Evolutionary conservation across 352 stramenopile genomes (phyloP), one percentile per base, ranked within the genome.

Genomic region (Pythium insidiosum): DNA sequence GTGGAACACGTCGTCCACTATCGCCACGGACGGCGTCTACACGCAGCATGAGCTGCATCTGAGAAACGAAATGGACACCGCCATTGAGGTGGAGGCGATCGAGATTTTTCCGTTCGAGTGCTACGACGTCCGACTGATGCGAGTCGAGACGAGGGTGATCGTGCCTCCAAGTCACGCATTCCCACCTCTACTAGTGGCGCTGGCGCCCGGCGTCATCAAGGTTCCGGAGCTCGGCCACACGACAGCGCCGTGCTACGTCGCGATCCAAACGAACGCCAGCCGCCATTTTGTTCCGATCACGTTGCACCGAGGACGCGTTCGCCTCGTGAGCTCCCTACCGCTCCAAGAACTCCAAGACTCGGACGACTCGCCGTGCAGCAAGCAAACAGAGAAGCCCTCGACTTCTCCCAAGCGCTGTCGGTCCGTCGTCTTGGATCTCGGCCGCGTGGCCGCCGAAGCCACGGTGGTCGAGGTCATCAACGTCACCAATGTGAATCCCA

Each of bases 401-500:
- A 38, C 28, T 15, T 31, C 13, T 34, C 21, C 16, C n/a, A 65
- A 58, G n/a, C 16, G 52, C 23, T 86, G 70, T 36, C 56, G 70
- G 9, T 63, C 59, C 6, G 28, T 80, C 13, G 15, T 70, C 5
- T 56, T 84, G 21, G 53, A 78, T 16, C 42, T 84, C 20, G 66
- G 63, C 4, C 68, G 64, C 19, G 48, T 84, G 18, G 61, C 66
- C n/a, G 47, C 39, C 6, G 36, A 52, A 18, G 57, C 41, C 4
- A 40, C 38, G 24, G 57, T 51, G 18, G 58, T 43, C 2, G 61
- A 77, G 9, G 47, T 62, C n/a, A 38, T 86, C 16, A 59, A 54
- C 30, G 47, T 83, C 20, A 63, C 38, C 5, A 86, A 83, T 43
- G 24, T 58, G 28, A 81, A 80, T 43, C 70, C 73, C 0, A 50